phyloP scores from a whole-genome alignment of 2,329 filamentous ascomycete genomes.

The Xylaria sp. region DNA sequence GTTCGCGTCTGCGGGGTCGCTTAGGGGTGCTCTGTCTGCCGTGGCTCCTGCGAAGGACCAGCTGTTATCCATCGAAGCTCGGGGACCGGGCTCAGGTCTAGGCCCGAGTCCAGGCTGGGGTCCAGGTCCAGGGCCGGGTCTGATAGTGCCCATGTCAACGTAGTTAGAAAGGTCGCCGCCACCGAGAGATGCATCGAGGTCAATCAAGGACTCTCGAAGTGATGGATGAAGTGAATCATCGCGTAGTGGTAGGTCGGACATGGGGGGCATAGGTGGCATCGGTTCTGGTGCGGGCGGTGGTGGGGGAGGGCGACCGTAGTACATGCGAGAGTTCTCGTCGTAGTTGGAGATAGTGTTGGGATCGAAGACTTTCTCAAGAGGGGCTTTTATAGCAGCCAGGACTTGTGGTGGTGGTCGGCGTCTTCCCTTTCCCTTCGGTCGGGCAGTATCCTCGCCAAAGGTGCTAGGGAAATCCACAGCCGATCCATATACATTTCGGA shows the following conservation, averaged over 20 bases:
- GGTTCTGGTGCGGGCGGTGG: slow-evolving; percentile 24
- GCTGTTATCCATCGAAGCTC: slow-evolving; percentile 53
- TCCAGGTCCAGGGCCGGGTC: slow-evolving; percentile 39
- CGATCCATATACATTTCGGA: slow-evolving; percentile 63
- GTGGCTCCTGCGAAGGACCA: slow-evolving; percentile 46
- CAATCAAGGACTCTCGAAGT: slow-evolving; percentile 66
- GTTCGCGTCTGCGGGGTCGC: slow-evolving; percentile 60
- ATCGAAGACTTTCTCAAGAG: slow-evolving; percentile 67
- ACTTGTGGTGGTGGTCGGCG: slow-evolving; percentile 61
- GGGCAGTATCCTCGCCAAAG: slow-evolving; percentile 54
- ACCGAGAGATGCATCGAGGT: slow-evolving; percentile 63
- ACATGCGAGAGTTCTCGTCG: slow-evolving; percentile 63
- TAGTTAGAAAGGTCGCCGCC: slow-evolving; percentile 60
- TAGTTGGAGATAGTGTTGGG: slow-evolving; percentile 67
- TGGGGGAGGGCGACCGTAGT: slow-evolving; percentile 55
- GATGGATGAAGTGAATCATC: slow-evolving; percentile 56
- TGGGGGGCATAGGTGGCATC: slow-evolving; percentile 27
- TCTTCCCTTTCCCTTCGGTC: slow-evolving; percentile 54
- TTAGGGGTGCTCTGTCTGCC: slow-evolving; percentile 52
- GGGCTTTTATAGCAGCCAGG: slow-evolving; percentile 59
- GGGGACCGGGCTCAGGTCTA: slow-evolving; percentile 45
- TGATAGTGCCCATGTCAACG: slow-evolving; percentile 64
- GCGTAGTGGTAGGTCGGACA: slow-evolving; percentile 61
- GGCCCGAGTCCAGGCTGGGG: slow-evolving; percentile 1
- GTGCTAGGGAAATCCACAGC: slow-evolving; percentile 55